Base-by-base conservation (phyloP, 306 rosid species). In the Vigna unguiculata region DNA sequence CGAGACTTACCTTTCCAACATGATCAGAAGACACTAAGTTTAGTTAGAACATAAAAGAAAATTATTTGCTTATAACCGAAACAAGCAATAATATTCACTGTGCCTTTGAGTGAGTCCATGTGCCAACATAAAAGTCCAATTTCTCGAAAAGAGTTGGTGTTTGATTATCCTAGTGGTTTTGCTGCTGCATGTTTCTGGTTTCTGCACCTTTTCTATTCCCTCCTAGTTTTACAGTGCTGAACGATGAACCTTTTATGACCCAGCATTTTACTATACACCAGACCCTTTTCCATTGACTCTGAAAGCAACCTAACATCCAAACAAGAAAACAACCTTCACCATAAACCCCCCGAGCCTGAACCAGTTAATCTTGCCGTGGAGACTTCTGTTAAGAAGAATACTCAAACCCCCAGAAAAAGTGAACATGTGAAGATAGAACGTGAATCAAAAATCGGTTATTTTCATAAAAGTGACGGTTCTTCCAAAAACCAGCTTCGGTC, bases 361-460 rank as follows among this genome's bases (percentile, higher is more conserved):
- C n/a, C n/a, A n/a, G n/a, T n/a, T n/a, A n/a, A n/a, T n/a, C n/a
- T n/a, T n/a, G n/a, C n/a, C n/a, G n/a, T n/a, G n/a, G n/a, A n/a
- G n/a, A n/a, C n/a, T n/a, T n/a, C n/a, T n/a, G n/a, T n/a, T n/a
- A n/a, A n/a, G n/a, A n/a, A n/a, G n/a, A n/a, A n/a, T n/a, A n/a
- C n/a, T n/a, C n/a, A n/a, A n/a, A n/a, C n/a, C n/a, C n/a, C n/a
- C n/a, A n/a, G n/a, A n/a, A n/a, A n/a, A n/a, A n/a, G n/a, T n/a
- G n/a, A n/a, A n/a, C n/a, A n/a, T n/a, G 82, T 79, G 51, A 88
- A 84, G 76, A 84, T 36, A 69, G 93, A 90, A 61, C 81, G 24
- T 72, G 60, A 75, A 72, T 83, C 95, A 79, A 45, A 62, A 25
- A 80, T 72, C 80, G 86, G 38, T 57, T 6, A 87, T 25, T 51